These are phyloP conservation scores for Vitis amurensis DNA, from an alignment of 164 flowering plant genomes.

Conservation along the genomic window DNA sequence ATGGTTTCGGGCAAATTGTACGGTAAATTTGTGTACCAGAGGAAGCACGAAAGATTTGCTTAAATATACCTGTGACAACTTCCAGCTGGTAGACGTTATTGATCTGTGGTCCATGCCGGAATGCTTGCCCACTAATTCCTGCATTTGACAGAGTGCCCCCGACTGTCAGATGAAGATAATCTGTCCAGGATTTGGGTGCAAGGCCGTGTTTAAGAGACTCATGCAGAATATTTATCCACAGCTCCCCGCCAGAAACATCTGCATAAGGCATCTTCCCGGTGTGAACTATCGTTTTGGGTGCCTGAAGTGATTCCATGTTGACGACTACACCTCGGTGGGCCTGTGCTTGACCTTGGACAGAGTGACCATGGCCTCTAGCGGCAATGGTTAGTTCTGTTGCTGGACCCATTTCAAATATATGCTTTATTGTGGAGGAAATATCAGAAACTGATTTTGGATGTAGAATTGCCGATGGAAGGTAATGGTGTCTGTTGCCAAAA, in stretches of 20 bases:
- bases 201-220: slow-evolving; percentile 72
- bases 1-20: not conserved
- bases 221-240: slow-evolving; percentile 84
- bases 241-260: slow-evolving; percentile 84
- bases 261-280: slow-evolving; percentile 54
- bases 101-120: slow-evolving; percentile 87
- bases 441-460: slow-evolving; percentile 67
- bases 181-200: slow-evolving; percentile 97
- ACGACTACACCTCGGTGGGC: slow-evolving; percentile 67
- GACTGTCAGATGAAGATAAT: slow-evolving; percentile 83
- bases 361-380: slow-evolving; percentile 93
- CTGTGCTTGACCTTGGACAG: slow-evolving; percentile 85
- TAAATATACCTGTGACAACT: slow-evolving; percentile 77
- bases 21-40: not conserved
- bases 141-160: slow-evolving; percentile 95
- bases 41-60: not conserved
- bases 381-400: slow-evolving; percentile 65
- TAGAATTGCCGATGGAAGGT: slow-evolving; percentile 62
- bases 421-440: slow-evolving; percentile 54
- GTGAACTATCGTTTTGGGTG: slow-evolving; percentile 38
- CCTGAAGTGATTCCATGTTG: slow-evolving; percentile 67
- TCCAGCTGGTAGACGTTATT: slow-evolving; percentile 79
- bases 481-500: slow-evolving; percentile 66
- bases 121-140: slow-evolving; percentile 94
- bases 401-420: slow-evolving; percentile 52